A percentile compares a stretch with the other conserved stretches of the same genome.
phyloP scores from a whole-genome alignment of 1,284 basidiomycete species.

The Retiboletus fuscus region DNA sequence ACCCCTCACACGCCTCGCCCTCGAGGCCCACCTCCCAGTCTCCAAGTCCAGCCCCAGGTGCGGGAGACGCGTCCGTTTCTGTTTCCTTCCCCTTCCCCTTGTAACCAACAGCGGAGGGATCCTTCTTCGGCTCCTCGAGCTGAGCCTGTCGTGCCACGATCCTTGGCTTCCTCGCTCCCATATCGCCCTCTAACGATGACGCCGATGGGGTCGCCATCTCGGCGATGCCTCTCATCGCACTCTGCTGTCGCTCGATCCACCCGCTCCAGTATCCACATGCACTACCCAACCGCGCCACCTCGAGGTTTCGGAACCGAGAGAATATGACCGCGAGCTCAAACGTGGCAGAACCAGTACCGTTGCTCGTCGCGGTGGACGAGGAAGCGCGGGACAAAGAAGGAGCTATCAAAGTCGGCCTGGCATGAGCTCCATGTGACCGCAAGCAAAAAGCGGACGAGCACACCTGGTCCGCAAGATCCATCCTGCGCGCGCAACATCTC shows the following conservation, averaged over 20 bases:
- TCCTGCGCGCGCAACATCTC: slow-evolving; percentile 26
- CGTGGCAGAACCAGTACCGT: not conserved
- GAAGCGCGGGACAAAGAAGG: not conserved
- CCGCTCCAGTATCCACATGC: slow-evolving; percentile 58
- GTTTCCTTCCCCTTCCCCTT: slow-evolving; percentile 37
- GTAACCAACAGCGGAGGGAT: slow-evolving; percentile 52
- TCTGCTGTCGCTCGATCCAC: slow-evolving; percentile 25
- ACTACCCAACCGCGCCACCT: slow-evolving; percentile 59
- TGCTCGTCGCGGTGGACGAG: not conserved
- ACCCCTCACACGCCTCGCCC: slow-evolving; percentile 52
- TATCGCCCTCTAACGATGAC: not conserved
- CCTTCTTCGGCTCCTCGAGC: slow-evolving; percentile 28
- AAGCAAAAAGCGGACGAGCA: not conserved
- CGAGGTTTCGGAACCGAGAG: slow-evolving; percentile 55
- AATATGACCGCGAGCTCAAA: slow-evolving; percentile 43
- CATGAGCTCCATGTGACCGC: slow-evolving; percentile 9
- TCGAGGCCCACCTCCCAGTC: slow-evolving; percentile 36
- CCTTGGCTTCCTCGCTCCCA: slow-evolving; percentile 23
- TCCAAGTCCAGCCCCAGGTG: not conserved
- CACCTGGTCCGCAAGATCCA: too few relatives aligned
- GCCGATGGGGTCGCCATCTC: not conserved
- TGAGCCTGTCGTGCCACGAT: slow-evolving; percentile 26
- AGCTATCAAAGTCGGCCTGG: not conserved
- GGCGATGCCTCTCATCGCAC: not conserved
- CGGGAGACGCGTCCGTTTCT: not conserved